phyloP scores from a whole-genome alignment of 2,329 filamentous ascomycete species.

The Nothopassalora personata region DNA sequence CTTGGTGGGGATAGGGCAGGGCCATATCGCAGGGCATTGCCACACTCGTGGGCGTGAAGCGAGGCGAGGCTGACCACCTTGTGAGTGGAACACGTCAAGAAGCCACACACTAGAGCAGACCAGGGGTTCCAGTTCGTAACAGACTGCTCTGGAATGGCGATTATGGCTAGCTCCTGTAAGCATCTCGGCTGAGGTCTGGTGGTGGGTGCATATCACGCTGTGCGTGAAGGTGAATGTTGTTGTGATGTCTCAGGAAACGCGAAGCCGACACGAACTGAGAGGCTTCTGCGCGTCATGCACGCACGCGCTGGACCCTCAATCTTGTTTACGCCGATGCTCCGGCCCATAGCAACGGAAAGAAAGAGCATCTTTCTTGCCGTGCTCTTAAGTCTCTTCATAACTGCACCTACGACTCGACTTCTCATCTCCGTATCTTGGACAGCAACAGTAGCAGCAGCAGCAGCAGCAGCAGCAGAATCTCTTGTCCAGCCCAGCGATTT shows the following conservation, averaged over 20 bases:
- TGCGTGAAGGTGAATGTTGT: no score
- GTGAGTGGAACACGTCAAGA: no score
- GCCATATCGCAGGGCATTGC: no score
- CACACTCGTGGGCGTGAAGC: no score
- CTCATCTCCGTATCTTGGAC: background rate
- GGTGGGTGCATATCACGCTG: no score
- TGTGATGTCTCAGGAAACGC: background rate
- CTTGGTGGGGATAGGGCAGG: no score
- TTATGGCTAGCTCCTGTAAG: no score
- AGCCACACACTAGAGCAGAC: no score
- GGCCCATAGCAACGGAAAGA: background rate
- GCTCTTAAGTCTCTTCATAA: background rate
- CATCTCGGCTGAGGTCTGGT: no score
- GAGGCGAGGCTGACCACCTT: no score
- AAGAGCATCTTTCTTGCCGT: background rate
- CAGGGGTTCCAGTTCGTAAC: no score
- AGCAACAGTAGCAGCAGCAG: background rate
- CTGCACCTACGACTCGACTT: background rate
- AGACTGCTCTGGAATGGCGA: no score
- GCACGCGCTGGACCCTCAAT: background rate
- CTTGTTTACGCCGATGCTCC: background rate
- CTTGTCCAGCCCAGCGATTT: background rate
- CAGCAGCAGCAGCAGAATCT: background rate
- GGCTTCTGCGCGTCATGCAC: background rate
- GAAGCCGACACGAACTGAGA: background rate